Percentiles rank a stretch among this genome's conserved stretches.
Evolutionary conservation across 768 basidiomycete genomes (phyloP).

Genomic region (Pleurotus citrinopileatus): DNA sequence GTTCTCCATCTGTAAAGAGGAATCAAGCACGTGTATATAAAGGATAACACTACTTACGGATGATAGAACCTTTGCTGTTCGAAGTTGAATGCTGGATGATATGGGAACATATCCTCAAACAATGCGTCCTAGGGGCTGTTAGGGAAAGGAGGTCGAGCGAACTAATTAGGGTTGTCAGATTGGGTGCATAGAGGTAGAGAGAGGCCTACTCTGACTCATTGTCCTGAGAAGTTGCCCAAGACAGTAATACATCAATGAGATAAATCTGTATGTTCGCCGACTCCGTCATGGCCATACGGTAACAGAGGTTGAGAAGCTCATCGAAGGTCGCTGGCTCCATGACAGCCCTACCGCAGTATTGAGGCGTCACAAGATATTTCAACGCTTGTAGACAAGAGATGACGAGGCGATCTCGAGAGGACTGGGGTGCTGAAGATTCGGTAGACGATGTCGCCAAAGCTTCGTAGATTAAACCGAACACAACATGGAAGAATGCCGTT

Average conservation of each 20-base stretch:
- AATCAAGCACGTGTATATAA: conserved; percentile 8
- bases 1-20: conserved; percentile 42
- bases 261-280: conserved; percentile 66
- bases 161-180: neutral
- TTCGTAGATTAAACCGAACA: conserved; percentile 95
- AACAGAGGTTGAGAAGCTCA: conserved; percentile 85
- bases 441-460: conserved; percentile 67
- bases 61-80: conserved; percentile 44
- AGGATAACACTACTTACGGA: conserved; percentile 37
- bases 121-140: conserved; percentile 58
- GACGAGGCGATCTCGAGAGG: conserved; percentile 43
- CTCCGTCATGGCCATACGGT: conserved; percentile 89
- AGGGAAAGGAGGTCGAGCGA: conserved; percentile 35
- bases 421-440: conserved; percentile 44
- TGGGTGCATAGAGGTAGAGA: conserved; percentile 19
- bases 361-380: conserved; percentile 73
- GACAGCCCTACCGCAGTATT: conserved; percentile 79
- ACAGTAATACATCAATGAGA: conserved; percentile 65
- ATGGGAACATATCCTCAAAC: conserved; percentile 80
- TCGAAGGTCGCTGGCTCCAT: conserved; percentile 83
- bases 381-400: conserved; percentile 72
- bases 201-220: conserved; percentile 9
- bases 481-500: conserved; percentile 77
- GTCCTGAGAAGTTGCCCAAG: conserved; percentile 48
- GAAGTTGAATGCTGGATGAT: conserved; percentile 72